phyloP scores from a whole-genome alignment of 768 basidiomycete species.

The Leccinum subgranulosum region DNA sequence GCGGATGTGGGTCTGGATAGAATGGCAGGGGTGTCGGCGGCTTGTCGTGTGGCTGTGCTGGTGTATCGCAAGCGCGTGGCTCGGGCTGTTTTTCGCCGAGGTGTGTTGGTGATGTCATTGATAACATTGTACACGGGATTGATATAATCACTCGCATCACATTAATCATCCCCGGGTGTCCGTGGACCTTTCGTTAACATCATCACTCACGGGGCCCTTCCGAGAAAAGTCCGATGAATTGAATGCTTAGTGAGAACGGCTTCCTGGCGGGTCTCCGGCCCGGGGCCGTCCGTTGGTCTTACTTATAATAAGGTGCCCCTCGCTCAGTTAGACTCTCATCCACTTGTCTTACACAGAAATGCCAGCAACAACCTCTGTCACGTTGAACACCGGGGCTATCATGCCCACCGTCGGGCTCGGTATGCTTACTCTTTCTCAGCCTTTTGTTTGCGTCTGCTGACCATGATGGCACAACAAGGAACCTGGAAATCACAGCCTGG shows the following conservation, averaged over 20 bases:
- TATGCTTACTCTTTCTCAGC: constrained; percentile 8
- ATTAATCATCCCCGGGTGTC: not conserved
- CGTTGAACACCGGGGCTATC: constrained; percentile 70
- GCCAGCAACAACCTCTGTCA: constrained; percentile 48
- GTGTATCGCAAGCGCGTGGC: not conserved
- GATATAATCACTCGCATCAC: not conserved
- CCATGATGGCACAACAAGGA: constrained; percentile 35
- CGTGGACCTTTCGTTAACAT: not conserved
- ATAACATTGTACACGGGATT: not conserved
- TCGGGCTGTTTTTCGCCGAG: not conserved
- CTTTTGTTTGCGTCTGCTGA: not conserved
- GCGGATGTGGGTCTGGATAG: constrained; percentile 49
- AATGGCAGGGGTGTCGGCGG: constrained; percentile 6
- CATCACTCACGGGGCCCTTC: not conserved
- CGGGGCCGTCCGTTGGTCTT: not conserved
- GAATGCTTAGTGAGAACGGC: not conserved
- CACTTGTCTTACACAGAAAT: constrained; percentile 15
- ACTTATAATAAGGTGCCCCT: not conserved
- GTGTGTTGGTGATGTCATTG: not conserved
- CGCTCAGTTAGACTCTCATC: not conserved
- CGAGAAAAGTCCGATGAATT: constrained; percentile 4
- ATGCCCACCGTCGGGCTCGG: constrained; percentile 76
- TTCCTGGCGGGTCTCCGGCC: not conserved
- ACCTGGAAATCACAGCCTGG: constrained; percentile 78
- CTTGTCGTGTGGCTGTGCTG: constrained; percentile 2